Evolutionary conservation across 1,139 yeast genomes (phyloP).

Genomic region (Diutina siamensis): DNA sequence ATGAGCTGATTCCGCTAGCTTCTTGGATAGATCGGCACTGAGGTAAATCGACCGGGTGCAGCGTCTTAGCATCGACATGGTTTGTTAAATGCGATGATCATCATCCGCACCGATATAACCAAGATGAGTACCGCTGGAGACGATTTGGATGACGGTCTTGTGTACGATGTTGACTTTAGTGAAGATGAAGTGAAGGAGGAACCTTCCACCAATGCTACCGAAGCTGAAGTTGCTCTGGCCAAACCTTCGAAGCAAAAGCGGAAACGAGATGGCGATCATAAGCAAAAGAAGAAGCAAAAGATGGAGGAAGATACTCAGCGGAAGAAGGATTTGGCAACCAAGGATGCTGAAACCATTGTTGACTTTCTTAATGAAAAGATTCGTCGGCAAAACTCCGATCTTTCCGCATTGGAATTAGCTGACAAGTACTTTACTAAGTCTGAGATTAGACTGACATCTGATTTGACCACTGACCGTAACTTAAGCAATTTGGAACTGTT

Average conservation of each 20-base stretch:
- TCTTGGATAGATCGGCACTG: neutral
- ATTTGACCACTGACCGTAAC: slow-evolving; percentile 31
- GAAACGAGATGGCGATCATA: slow-evolving; percentile 22
- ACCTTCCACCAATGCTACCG: neutral
- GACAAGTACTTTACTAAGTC: slow-evolving; percentile 42
- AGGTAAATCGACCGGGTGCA: neutral
- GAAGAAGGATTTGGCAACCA: slow-evolving; percentile 38
- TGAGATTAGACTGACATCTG: slow-evolving; percentile 40
- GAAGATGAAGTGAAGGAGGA: slow-evolving; percentile 8
- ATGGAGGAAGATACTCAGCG: slow-evolving; percentile 46
- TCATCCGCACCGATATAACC: neutral
- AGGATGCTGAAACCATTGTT: slow-evolving; percentile 39
- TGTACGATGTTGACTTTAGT: slow-evolving; percentile 34
- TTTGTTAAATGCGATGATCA: neutral
- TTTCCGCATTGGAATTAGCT: slow-evolving; percentile 51
- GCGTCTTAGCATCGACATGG: neutral
- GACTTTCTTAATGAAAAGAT: slow-evolving; percentile 48
- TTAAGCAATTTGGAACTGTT: slow-evolving; percentile 37
- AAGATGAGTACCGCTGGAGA: slow-evolving; percentile 22
- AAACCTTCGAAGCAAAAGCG: slow-evolving; percentile 17
- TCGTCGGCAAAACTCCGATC: slow-evolving; percentile 38
- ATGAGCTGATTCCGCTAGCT: neutral
- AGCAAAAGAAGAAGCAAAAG: slow-evolving; percentile 43
- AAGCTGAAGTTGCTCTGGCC: slow-evolving; percentile 6
- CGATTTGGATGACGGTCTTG: slow-evolving; percentile 61